These are phyloP conservation scores for Alternaria sp. DNA, from an alignment of 2,329 filamentous ascomycete species.

Conservation along the genomic window DNA sequence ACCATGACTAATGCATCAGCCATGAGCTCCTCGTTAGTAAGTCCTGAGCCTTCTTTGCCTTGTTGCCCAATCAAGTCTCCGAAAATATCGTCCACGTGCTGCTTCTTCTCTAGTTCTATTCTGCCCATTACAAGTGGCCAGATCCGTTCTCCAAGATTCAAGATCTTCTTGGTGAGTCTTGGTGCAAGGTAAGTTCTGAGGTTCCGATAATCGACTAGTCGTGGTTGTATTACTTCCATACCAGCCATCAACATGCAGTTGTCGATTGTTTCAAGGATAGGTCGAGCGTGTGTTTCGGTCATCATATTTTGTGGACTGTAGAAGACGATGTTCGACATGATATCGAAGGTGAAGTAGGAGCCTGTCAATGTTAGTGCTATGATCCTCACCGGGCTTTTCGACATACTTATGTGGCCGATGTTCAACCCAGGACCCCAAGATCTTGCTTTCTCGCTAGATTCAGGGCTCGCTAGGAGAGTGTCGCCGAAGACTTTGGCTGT, in stretches of 20 bases:
- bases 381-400: not conserved
- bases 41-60: not conserved
- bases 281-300: not conserved
- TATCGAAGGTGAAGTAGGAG: constrained; percentile 10
- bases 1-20: constrained; percentile 6
- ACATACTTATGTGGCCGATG: not conserved
- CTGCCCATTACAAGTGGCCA: not conserved
- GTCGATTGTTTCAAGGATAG: not conserved
- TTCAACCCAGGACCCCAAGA: not conserved
- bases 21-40: not conserved
- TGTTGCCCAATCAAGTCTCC: not conserved
- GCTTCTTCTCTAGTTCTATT: constrained; percentile 5
- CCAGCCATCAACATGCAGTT: not conserved
- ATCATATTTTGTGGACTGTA: not conserved
- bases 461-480: not conserved
- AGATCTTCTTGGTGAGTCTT: not conserved
- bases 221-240: not conserved
- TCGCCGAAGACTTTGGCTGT: constrained; percentile 5
- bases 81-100: constrained; percentile 3
- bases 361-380: not conserved
- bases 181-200: not conserved
- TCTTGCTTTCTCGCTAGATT: not conserved
- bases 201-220: not conserved
- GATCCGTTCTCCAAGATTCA: not conserved
- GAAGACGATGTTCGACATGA: constrained; percentile 11